phyloP scores from a whole-genome alignment of 2,329 filamentous ascomycete genomes.

The Fusarium duplospermum region DNA sequence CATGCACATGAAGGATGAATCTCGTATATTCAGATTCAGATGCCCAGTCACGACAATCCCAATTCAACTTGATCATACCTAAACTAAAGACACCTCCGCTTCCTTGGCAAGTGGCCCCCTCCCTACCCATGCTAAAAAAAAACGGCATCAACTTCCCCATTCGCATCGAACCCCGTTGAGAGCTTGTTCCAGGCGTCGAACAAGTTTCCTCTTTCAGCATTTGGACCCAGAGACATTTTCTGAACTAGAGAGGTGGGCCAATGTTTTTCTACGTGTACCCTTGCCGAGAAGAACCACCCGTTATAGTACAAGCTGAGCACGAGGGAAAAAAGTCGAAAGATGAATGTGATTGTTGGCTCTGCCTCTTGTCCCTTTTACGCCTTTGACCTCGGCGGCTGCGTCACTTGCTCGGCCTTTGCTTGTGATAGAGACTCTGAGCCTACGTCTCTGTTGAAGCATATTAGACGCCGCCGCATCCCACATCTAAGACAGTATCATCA shows the following conservation, averaged over 20 bases:
- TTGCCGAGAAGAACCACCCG: neutral
- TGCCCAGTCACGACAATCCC: neutral
- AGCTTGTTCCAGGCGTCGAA: neutral
- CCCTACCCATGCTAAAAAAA: neutral
- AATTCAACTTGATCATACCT: neutral
- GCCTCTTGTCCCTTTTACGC: neutral
- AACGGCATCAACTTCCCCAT: constrained; percentile 28
- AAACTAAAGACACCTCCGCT: neutral
- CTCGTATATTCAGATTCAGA: neutral
- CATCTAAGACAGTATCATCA: neutral
- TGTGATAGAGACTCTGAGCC: constrained; percentile 19
- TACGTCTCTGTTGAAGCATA: neutral
- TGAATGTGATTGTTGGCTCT: constrained; percentile 6
- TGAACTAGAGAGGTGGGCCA: neutral
- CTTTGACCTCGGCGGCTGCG: constrained; percentile 29
- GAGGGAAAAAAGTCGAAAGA: neutral
- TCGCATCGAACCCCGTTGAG: constrained; percentile 10
- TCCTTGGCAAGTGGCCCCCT: constrained; percentile 17
- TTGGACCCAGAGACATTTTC: neutral
- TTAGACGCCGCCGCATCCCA: neutral
- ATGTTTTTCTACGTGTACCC: constrained; percentile 5
- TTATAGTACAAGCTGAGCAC: neutral
- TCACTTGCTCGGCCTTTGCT: constrained; percentile 28
- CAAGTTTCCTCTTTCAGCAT: neutral
- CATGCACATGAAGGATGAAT: neutral